A percentile compares a stretch with the other conserved stretches of the same genome.
phyloP scores from a whole-genome alignment of 306 rosid genomes.

The Sesbania bispinosa region DNA sequence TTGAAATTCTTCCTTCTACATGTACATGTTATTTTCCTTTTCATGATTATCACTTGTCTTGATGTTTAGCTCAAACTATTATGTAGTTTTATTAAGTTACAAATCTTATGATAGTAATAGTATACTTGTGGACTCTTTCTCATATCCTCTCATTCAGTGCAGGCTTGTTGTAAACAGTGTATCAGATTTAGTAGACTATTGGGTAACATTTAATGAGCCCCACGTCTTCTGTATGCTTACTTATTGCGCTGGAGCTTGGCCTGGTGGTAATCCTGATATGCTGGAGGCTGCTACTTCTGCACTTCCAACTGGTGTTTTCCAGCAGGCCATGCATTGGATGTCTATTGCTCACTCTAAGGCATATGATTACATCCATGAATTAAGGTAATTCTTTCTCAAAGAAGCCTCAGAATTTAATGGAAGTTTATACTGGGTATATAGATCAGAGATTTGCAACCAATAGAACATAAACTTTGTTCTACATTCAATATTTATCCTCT shows the following conservation, averaged over 20 bases:
- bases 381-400: slow-evolving; percentile 49
- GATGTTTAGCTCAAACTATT: background rate
- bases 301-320: slow-evolving; percentile 89
- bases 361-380: slow-evolving; percentile 74
- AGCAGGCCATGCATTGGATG: slow-evolving; percentile 98
- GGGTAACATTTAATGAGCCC: slow-evolving; percentile 97
- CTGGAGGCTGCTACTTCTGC: slow-evolving; percentile 89
- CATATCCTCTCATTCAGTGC: slow-evolving; percentile 31
- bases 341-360: slow-evolving; percentile 87
- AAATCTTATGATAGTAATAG: background rate
- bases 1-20: background rate
- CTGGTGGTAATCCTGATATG: slow-evolving; percentile 98
- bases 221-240: slow-evolving; percentile 88
- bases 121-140: background rate
- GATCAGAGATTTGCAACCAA: background rate
- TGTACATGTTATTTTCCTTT: background rate
- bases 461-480: background rate
- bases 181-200: slow-evolving; percentile 76
- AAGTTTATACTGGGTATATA: background rate
- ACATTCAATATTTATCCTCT: background rate
- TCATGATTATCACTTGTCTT: background rate
- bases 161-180: slow-evolving; percentile 84
- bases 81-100: background rate
- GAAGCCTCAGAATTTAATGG: slow-evolving; percentile 29
- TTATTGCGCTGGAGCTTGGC: slow-evolving; percentile 96